Conservation (phyloP, 192 early-diverging fungal genomes). For the Lobosporangium transversale region DNA sequence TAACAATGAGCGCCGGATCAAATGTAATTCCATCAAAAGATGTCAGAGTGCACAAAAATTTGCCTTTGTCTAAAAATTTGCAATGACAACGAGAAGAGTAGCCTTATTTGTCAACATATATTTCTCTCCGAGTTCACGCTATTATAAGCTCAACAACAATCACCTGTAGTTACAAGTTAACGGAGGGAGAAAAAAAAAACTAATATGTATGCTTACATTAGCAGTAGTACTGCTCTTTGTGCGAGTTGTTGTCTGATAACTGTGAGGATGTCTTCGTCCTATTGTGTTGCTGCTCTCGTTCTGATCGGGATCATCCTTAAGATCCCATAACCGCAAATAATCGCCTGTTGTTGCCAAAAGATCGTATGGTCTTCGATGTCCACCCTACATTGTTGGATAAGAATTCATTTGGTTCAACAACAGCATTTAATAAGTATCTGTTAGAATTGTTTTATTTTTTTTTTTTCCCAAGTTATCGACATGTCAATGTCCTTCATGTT, state of each 20-base stretch:
- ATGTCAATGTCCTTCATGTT: too few species aligned
- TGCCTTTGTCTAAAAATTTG: constrained; percentile 58
- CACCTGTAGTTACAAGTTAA: too few species aligned
- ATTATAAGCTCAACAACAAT: too few species aligned
- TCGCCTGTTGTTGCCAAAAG: constrained; percentile 91
- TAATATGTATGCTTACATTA: constrained; percentile 61
- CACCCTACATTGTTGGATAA: constrained; percentile 26
- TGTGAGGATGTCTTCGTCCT: constrained; percentile 35
- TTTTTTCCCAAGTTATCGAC: too few species aligned
- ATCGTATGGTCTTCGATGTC: constrained; percentile 60
- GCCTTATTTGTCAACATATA: background rate
- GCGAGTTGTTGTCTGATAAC: constrained; percentile 51
- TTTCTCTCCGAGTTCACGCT: too few species aligned
- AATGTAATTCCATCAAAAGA: constrained; percentile 97
- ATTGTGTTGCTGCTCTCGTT: constrained; percentile 49
- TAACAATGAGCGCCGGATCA: constrained; percentile 87
- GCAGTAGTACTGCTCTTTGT: constrained; percentile 63
- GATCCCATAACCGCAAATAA: constrained; percentile 89
- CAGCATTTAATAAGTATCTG: too few species aligned
- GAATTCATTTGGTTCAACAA: too few species aligned
- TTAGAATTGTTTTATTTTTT: too few species aligned
- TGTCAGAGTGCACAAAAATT: constrained; percentile 93
- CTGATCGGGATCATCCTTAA: constrained; percentile 66
- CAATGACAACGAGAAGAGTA: background rate
- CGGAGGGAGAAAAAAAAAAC: background rate